Base-by-base conservation (phyloP, 2,329 filamentous ascomycete species). In the Diaporthe vexans region DNA sequence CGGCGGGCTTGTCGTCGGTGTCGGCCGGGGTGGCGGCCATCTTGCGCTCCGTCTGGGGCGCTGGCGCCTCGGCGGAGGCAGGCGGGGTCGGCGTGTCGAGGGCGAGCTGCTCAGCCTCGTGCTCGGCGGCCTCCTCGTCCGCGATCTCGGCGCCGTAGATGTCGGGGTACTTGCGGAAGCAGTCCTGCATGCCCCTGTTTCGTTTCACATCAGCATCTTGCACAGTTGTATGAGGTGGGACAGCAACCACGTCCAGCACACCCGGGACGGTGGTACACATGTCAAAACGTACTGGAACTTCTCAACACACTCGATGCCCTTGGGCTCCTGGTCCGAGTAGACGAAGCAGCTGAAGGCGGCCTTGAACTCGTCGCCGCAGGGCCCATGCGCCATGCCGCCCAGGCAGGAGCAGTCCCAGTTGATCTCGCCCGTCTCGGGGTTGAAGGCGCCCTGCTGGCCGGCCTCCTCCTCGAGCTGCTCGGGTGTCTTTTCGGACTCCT, bases 321-420 rank as follows among this genome's bases (percentile, higher is more conserved):
- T 99, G 48, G 95, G 95, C 82, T 99, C 97, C 82, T 97, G 94
- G 56, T 91, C 92, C 4, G 94, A 97, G 86, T 93, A 97, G n/a
- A 99, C 95, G 81, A 99, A 99, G 86, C 97, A 99, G 90, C 95
- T 98, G 81, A 99, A 99, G 0, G 97, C 97, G 33, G 92, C 92
- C 87, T 93, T 95, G 90, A 99, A 99, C 81, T 98, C 92, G 82
- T 97, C 94, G 63, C 97, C 97, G 82, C 97, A 99, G 71, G 97
- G 97, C 0, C 97, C 97, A 81, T 98, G 86, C 10, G 97, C 97
- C 97, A 99, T 99, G 71, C 97, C 97, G 65, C 97, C 97, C 46
- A 99, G 87, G 83, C 97, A 99, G 21, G 97, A 97, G 84, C 97
- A 99, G 83, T 98, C 97, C 97, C 97, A 99, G 88, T 99, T 99